Percentiles rank a stretch among this genome's conserved stretches.
These are phyloP conservation scores for Phaffomyces antillensis DNA, from an alignment of 805 yeast species.

Conservation along the genomic window DNA sequence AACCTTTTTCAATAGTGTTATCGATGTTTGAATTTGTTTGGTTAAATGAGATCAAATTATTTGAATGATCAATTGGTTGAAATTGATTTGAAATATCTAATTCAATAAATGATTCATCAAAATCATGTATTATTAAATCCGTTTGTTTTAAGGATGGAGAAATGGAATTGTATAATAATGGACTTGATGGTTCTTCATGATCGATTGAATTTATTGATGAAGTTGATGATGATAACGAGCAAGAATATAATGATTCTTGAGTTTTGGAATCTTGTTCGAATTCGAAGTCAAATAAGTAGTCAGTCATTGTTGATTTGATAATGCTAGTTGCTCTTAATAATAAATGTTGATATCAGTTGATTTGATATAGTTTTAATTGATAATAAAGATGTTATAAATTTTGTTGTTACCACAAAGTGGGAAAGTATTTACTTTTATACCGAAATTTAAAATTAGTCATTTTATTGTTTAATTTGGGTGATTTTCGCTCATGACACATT, in stretches of 20 bases:
- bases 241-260: constrained; percentile 11
- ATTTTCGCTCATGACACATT: constrained; percentile 5
- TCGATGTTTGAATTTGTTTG: constrained; percentile 8
- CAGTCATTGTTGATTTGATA: constrained; percentile 5
- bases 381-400: not conserved
- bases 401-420: not conserved
- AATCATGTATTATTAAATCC: constrained; percentile 7
- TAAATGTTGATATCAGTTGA: not conserved
- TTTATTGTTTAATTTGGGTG: not conserved
- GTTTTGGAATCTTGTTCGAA: constrained; percentile 1
- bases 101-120: constrained; percentile 21
- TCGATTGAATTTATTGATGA: constrained; percentile 12
- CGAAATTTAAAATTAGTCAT: not conserved
- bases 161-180: constrained; percentile 21
- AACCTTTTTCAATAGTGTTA: constrained; percentile 18
- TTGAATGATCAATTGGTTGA: constrained; percentile 2
- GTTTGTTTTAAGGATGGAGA: constrained; percentile 14
- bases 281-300: constrained; percentile 6
- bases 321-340: not conserved
- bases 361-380: not conserved
- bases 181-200: constrained; percentile 15
- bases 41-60: constrained; percentile 3
- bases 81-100: constrained; percentile 13
- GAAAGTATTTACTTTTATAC: not conserved
- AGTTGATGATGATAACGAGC: constrained; percentile 14